Evolutionary conservation across 2,329 filamentous ascomycete genomes (phyloP).

Genomic region (Onygena corvina): DNA sequence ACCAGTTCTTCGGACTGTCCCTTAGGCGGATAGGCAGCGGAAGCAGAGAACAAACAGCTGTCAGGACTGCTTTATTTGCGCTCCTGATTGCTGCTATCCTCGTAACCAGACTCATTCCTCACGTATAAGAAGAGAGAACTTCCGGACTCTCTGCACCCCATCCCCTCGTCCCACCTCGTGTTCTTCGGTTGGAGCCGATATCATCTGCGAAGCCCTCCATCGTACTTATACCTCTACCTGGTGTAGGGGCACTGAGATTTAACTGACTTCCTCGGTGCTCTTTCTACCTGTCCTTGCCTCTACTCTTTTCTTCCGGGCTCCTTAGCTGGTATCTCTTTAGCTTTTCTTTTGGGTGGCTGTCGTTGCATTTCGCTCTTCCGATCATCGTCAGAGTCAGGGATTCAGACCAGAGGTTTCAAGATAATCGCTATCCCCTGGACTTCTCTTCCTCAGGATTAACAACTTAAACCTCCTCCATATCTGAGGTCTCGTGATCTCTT

Average conservation of each 20-base stretch:
- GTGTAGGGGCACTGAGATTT: not conserved
- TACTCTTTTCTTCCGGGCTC: not conserved
- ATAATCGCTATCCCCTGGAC: not conserved
- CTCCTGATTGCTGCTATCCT: not conserved
- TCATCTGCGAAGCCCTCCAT: constrained; percentile 1
- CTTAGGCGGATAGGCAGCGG: constrained; percentile 13
- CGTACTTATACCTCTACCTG: constrained; percentile 1
- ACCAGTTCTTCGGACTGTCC: constrained; percentile 11
- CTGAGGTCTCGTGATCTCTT: not conserved
- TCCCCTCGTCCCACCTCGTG: not conserved
- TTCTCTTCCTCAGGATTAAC: not conserved
- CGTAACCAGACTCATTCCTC: not conserved
- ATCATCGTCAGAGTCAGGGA: not conserved
- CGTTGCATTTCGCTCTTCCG: not conserved
- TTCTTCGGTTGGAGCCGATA: not conserved
- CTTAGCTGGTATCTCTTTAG: not conserved
- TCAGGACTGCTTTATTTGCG: not conserved
- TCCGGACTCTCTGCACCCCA: not conserved
- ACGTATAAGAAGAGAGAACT: not conserved
- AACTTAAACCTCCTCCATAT: not conserved
- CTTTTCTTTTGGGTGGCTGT: not conserved
- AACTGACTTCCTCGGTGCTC: not conserved
- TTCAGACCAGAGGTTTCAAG: not conserved
- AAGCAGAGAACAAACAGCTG: not conserved
- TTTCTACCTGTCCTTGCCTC: not conserved